phyloP scores from a whole-genome alignment of 2,329 filamentous ascomycete species.

The Alternaria gansuensis region DNA sequence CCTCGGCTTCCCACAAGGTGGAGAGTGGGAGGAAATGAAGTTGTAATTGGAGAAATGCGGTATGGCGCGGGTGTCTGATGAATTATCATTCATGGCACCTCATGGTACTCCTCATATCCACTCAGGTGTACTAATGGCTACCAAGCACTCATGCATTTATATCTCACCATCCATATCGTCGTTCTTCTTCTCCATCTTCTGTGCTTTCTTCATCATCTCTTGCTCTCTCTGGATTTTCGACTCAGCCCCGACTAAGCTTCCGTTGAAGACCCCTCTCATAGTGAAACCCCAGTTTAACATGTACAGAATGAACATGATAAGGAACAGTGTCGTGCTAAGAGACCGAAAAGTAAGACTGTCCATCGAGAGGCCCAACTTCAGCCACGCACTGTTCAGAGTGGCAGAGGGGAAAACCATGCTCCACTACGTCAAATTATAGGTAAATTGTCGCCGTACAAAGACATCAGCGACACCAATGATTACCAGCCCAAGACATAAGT shows the following conservation, averaged over 20 bases:
- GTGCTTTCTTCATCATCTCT: not conserved
- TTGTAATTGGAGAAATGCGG: not conserved
- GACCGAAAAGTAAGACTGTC: no score
- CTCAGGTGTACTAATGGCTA: not conserved
- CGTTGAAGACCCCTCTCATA: not conserved
- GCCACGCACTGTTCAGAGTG: not conserved
- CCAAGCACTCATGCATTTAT: not conserved
- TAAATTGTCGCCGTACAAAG: not conserved
- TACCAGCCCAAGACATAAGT: no score
- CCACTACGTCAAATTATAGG: not conserved
- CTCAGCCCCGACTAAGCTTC: not conserved
- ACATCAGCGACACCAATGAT: no score
- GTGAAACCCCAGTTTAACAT: not conserved
- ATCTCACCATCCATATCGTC: not conserved
- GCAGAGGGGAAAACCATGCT: not conserved
- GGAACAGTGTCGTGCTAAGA: not conserved
- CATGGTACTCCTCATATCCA: not conserved
- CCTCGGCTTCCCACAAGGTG: slow-evolving; percentile 55
- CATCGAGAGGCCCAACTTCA: not conserved
- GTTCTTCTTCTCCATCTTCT: not conserved
- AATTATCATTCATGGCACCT: not conserved
- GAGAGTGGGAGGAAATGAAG: slow-evolving; percentile 52
- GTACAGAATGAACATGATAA: not conserved
- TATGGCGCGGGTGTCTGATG: not conserved
- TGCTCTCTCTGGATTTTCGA: not conserved